Base-by-base conservation (phyloP, 2,329 filamentous ascomycete genomes). In the Claviceps arundinis region DNA sequence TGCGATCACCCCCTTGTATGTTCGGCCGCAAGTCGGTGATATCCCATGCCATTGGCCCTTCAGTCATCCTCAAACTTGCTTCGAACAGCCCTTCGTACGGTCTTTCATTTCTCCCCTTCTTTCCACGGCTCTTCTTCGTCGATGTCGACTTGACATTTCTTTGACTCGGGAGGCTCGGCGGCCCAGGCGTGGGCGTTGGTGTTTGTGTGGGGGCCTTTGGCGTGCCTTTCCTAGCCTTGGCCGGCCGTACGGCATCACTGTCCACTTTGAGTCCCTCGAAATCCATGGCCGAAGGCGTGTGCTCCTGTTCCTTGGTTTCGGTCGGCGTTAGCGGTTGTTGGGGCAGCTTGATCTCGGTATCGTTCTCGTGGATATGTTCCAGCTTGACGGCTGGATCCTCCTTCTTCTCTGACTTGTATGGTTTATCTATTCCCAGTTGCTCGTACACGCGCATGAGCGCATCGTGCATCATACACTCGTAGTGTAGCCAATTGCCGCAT, bases 401-500 rank as follows among this genome's bases (percentile, higher is more conserved):
- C 13, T 64, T 58, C 42, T 68, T 62, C 57, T 80, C 74, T 4
- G 77, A 74, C 56, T 71, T 76, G 58, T 80, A 74, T 2, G 77
- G 75, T 56, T 70, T 76, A 53, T 75, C 70, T 49, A 64, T 68
- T 40, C 77, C 76, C 7, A 81, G 66, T 50, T 70, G 69, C 34
- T 73, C 66, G 60, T 70, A 80, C 0, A 76, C 73, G 34, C 69
- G 68, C 59, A 69, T 65, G 13, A 82, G 68, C 4, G 75, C 70
- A 14, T 78, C 74, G 57, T 80, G 73, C 37, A 73, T 68, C n/a
- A 85, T 68, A 58, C 81, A 85, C 46, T 81, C 75, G 52, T 79
- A 73, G 58, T 85, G 81, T 54, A 84, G 73, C 81, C 81, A 84
- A 51, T 72, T 74, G 50, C 72, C 73, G 61, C 81, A 85, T 2